A percentile compares a stretch with the other conserved stretches of the same genome.
Evolutionary conservation across 768 basidiomycete genomes (phyloP).

Genomic region (Neoboletus brunneissimus): DNA sequence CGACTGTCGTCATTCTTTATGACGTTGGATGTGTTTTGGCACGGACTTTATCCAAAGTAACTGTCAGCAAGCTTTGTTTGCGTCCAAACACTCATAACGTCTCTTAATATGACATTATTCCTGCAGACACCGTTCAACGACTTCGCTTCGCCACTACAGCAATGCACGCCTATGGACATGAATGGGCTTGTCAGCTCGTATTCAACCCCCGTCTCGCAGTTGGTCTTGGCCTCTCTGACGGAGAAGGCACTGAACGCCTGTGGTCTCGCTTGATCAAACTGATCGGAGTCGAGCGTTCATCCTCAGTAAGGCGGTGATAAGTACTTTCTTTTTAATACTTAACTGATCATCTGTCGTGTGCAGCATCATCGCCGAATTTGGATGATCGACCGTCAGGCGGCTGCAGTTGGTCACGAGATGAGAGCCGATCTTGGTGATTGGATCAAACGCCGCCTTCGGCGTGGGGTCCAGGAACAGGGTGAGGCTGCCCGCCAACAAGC

Average conservation of each 20-base stretch:
- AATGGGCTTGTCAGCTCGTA: neutral
- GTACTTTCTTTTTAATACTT: neutral
- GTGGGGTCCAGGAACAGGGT: constrained; percentile 15
- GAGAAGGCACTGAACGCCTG: neutral
- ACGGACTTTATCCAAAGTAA: neutral
- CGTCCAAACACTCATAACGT: no score
- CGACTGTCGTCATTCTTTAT: neutral
- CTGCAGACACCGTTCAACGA: no score
- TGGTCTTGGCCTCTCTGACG: neutral
- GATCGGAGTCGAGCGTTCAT: neutral
- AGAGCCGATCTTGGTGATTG: no score
- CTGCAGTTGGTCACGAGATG: constrained; percentile 31
- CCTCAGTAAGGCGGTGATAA: neutral
- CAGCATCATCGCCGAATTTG: neutral
- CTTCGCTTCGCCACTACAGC: neutral
- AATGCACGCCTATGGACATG: neutral
- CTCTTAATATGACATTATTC: neutral
- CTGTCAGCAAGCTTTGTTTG: no score
- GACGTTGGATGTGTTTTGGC: neutral
- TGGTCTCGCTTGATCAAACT: neutral
- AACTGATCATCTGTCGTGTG: neutral
- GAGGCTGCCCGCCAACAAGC: constrained; percentile 7
- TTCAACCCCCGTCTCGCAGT: neutral
- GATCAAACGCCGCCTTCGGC: constrained; percentile 19
- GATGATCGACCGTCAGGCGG: neutral